phyloP scores from a whole-genome alignment of 1,139 yeast species.

The Blastobotrys aristatus region DNA sequence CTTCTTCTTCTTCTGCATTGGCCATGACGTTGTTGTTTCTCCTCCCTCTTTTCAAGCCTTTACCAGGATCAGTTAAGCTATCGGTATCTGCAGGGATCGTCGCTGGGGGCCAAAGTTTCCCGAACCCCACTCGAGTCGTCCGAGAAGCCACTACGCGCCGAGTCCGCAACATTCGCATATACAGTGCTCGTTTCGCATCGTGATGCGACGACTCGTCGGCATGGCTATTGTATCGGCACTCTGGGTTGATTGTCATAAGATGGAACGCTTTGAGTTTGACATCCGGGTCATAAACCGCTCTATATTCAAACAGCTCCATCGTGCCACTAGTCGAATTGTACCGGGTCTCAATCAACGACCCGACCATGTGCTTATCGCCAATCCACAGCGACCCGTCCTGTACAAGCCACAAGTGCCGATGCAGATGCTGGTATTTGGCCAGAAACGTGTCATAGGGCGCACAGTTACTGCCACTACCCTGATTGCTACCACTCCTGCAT shows the following conservation, averaged over 20 bases:
- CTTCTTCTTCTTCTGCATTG: neutral
- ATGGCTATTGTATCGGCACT: neutral
- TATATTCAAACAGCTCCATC: conserved; percentile 9
- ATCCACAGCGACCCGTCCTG: conserved; percentile 27
- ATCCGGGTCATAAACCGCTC: neutral
- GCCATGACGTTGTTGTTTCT: no score
- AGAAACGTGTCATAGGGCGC: conserved; percentile 21
- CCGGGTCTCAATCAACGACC: conserved; percentile 26
- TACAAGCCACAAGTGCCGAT: conserved; percentile 26
- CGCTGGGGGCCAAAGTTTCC: conserved; percentile 7
- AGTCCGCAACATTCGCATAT: neutral
- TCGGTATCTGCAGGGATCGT: neutral
- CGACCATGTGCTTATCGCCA: conserved; percentile 29
- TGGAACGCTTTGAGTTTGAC: neutral
- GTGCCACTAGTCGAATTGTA: conserved; percentile 18
- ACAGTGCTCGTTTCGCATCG: conserved; percentile 6
- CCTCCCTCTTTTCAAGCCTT: no score
- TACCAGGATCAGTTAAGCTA: no score
- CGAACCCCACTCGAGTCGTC: no score
- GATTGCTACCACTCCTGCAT: conserved; percentile 13
- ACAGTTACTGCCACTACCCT: conserved; percentile 9
- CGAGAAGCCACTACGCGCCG: neutral
- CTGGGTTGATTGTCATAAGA: neutral
- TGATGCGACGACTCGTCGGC: neutral
- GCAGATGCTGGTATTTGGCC: conserved; percentile 20